A percentile compares a stretch with the other conserved stretches of the same genome.
Evolutionary conservation across 306 rosid species (phyloP).

Genomic region (Geum urbanum): DNA sequence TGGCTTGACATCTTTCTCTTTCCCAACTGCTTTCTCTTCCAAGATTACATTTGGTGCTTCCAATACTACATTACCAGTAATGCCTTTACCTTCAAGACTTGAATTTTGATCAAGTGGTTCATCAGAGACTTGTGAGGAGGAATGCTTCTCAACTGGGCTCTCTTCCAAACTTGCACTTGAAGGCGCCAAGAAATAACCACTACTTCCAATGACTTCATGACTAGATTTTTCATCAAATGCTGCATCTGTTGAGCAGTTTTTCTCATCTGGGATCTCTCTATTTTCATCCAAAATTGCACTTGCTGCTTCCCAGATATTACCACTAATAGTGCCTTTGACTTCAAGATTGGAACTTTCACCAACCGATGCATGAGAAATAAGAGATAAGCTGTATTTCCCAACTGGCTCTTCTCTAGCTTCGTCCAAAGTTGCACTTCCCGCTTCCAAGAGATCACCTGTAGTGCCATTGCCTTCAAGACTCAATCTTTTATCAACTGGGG

Average conservation of each 20-base stretch:
- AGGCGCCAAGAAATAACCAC: background rate
- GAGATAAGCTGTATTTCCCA: background rate
- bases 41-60: background rate
- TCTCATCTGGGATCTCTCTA: background rate
- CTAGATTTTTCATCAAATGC: background rate
- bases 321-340: background rate
- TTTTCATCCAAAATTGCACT: background rate
- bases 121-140: background rate
- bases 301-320: background rate
- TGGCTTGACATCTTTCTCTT: constrained; percentile 33
- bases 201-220: constrained; percentile 1
- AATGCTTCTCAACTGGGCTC: background rate
- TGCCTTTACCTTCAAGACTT: background rate
- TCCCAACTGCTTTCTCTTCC: constrained; percentile 9
- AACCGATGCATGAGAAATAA: background rate
- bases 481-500: background rate
- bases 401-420: background rate
- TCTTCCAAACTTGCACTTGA: background rate
- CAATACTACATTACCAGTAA: background rate
- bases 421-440: background rate
- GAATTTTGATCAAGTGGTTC: background rate
- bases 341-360: constrained; percentile 4
- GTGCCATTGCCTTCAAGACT: background rate
- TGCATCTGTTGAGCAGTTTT: background rate
- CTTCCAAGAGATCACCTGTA: background rate